Evolutionary conservation across 805 yeast species (phyloP).

Genomic region (Wickerhamiella galacta): DNA sequence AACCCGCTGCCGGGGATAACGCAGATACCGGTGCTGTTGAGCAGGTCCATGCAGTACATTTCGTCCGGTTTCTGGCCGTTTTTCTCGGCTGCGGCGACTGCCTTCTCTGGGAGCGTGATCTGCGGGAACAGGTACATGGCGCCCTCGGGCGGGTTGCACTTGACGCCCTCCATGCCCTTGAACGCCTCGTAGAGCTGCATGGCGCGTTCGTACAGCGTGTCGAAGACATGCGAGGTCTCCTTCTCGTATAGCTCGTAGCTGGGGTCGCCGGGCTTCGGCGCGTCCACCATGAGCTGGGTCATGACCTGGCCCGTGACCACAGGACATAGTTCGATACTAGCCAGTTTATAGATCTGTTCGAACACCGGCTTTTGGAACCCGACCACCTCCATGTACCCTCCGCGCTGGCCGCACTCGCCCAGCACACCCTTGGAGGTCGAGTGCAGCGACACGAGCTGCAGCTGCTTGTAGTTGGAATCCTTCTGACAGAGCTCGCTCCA

Average conservation of each 20-base stretch:
- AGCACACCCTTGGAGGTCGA: slow-evolving; percentile 96
- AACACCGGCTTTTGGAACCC: slow-evolving; percentile 61
- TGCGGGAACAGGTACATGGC: slow-evolving; percentile 95
- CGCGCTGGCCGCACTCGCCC: slow-evolving; percentile 99
- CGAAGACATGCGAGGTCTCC: slow-evolving; percentile 48
- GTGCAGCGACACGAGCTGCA: slow-evolving; percentile 84
- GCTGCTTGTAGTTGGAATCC: slow-evolving; percentile 39
- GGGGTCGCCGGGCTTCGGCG: slow-evolving; percentile 65
- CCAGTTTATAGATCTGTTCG: slow-evolving; percentile 63
- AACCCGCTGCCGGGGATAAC: slow-evolving; percentile 97
- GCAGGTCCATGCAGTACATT: slow-evolving; percentile 67
- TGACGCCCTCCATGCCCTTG: slow-evolving; percentile 58
- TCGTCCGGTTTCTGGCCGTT: slow-evolving; percentile 57
- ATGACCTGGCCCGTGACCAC: slow-evolving; percentile 91
- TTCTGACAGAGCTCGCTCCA: slow-evolving; percentile 42
- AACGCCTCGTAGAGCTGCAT: slow-evolving; percentile 51
- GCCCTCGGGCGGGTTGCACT: slow-evolving; percentile 83
- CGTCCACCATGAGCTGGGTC: slow-evolving; percentile 83
- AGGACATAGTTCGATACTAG: slow-evolving; percentile 83
- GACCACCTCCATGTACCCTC: slow-evolving; percentile 90
- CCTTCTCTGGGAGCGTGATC: slow-evolving; percentile 46
- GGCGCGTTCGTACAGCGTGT: slow-evolving; percentile 49
- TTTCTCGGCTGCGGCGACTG: slow-evolving; percentile 42
- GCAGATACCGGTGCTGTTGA: slow-evolving; percentile 86
- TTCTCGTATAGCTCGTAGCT: slow-evolving; percentile 48